Conservation (phyloP, 2,329 filamentous ascomycete genomes). For the Alternaria solani region DNA sequence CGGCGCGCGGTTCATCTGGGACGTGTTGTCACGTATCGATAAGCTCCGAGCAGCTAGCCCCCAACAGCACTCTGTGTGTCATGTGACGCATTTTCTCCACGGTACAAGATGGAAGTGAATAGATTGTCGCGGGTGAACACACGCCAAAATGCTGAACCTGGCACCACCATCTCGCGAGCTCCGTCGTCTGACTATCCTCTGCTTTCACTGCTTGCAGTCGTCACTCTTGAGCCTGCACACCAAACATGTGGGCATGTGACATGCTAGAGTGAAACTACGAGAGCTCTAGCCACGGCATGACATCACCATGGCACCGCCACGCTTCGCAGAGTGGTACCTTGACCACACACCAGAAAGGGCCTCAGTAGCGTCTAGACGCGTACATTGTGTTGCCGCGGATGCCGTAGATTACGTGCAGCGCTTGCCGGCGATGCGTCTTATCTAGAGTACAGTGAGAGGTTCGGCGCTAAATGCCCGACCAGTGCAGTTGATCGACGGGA, state of each 20-base stretch:
- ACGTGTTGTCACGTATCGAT: conserved; percentile 19
- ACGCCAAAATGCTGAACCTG: no score
- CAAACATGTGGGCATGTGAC: background rate
- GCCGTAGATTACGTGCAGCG: conserved; percentile 1
- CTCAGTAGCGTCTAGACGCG: background rate
- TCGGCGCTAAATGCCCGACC: conserved; percentile 14
- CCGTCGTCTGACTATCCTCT: no score
- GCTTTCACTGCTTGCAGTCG: no score
- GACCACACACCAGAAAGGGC: background rate
- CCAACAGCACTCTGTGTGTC: background rate
- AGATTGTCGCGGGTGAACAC: no score
- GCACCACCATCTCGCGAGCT: background rate
- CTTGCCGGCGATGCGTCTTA: conserved; percentile 3
- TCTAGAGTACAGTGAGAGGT: conserved; percentile 18
- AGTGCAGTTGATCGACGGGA: conserved; percentile 15
- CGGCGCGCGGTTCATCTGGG: conserved; percentile 14
- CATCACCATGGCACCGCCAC: background rate
- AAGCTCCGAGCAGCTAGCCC: background rate
- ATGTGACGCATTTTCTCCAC: background rate
- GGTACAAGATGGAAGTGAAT: no score
- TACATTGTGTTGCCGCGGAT: background rate
- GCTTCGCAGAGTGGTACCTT: background rate
- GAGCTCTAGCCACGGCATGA: background rate
- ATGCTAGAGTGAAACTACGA: background rate
- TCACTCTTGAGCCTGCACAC: no score